These are phyloP conservation scores for Hysterangium stoloniferum DNA, from an alignment of 768 basidiomycete species.

Conservation along the genomic window DNA sequence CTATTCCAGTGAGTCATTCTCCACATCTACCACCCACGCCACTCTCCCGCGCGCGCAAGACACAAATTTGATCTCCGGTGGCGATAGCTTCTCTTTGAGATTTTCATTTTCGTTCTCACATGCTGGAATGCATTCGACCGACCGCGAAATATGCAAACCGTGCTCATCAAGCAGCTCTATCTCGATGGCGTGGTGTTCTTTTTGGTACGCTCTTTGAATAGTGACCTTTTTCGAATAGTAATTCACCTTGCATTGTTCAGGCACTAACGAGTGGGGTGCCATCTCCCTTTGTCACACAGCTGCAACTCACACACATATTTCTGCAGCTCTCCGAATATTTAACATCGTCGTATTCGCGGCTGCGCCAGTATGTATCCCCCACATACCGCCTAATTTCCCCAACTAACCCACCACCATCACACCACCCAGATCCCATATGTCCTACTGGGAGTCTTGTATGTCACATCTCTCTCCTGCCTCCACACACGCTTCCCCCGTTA, in stretches of 20 bases:
- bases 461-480: not conserved
- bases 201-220: slow-evolving; percentile 19
- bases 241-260: not conserved
- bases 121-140: slow-evolving; percentile 29
- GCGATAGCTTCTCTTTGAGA: not conserved
- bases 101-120: slow-evolving; percentile 19
- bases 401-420: not conserved
- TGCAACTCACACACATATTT: too few relatives aligned
- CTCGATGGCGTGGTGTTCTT: slow-evolving; percentile 31
- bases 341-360: slow-evolving; percentile 14
- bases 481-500: not conserved
- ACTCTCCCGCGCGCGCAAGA: too few relatives aligned
- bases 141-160: slow-evolving; percentile 22
- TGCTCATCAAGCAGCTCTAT: slow-evolving; percentile 24
- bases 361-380: not conserved
- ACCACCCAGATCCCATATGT: not conserved
- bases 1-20: not conserved
- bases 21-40: too few relatives aligned
- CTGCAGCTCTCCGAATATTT: slow-evolving; percentile 12
- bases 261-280: too few relatives aligned
- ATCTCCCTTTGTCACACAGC: too few relatives aligned
- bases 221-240: not conserved
- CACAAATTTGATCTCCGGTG: too few relatives aligned
- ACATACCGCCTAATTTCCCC: not conserved
- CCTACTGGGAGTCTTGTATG: not conserved